phyloP scores from a whole-genome alignment of 257 asterid species.

The Solanum habrochaites region DNA sequence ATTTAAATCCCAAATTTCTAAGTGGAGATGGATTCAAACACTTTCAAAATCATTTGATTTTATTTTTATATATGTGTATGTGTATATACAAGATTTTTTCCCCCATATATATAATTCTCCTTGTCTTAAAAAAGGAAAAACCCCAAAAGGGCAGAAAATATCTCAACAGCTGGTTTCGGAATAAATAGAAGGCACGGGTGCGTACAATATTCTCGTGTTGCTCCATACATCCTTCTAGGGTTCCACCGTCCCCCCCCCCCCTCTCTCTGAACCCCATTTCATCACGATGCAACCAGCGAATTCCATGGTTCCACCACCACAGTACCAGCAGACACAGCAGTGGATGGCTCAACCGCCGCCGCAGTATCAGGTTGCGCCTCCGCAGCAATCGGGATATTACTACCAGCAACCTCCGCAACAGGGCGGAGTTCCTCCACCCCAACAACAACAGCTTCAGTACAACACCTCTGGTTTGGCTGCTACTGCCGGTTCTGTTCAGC shows the following conservation, averaged over 20 bases:
- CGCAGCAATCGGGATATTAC: slow-evolving; percentile 7
- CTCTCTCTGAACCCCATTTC: neutral
- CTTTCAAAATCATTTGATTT: neutral
- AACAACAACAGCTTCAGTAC: slow-evolving; percentile 33
- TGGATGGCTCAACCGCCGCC: slow-evolving; percentile 31
- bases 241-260: slow-evolving; percentile 1
- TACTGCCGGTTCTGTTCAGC: neutral
- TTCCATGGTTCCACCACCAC: slow-evolving; percentile 43
- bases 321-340: slow-evolving; percentile 5
- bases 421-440: slow-evolving; percentile 8
- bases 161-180: neutral
- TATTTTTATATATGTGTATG: too few relatives aligned
- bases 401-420: slow-evolving; percentile 32
- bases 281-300: slow-evolving; percentile 45
- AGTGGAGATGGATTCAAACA: neutral
- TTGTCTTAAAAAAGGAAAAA: neutral
- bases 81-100: too few relatives aligned
- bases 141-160: neutral
- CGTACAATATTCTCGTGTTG: neutral
- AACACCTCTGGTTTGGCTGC: neutral
- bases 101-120: neutral
- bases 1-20: neutral
- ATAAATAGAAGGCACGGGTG: neutral
- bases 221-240: neutral
- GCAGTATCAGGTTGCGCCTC: neutral